Conservation (phyloP, 129 eudicot species). For the carrot (Daucus carota) region DNA sequence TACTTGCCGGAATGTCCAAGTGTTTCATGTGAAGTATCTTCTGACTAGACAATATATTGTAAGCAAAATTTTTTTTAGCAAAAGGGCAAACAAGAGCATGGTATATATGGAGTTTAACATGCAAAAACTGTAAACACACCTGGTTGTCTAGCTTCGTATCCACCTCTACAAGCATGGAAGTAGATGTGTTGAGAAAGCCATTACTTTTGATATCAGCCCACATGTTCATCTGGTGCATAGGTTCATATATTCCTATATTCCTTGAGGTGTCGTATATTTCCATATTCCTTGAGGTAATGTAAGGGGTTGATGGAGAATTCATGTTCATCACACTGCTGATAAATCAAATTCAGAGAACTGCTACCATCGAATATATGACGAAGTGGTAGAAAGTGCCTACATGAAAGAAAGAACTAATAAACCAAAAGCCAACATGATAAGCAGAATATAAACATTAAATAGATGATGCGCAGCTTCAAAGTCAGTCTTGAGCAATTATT, state of each 20-base stretch:
- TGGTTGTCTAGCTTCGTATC: constrained; percentile 60
- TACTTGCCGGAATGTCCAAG: constrained; percentile 51
- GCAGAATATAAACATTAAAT: not conserved
- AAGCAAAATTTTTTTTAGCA: constrained; percentile 3
- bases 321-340: constrained; percentile 33
- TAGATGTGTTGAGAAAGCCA: constrained; percentile 48
- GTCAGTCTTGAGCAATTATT: not conserved
- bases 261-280: constrained; percentile 66
- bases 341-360: constrained; percentile 10
- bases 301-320: constrained; percentile 68
- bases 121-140: constrained; percentile 26
- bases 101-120: not conserved
- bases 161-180: constrained; percentile 55
- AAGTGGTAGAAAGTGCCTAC: not conserved
- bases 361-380: not conserved
- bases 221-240: constrained; percentile 74
- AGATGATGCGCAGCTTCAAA: not conserved
- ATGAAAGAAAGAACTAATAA: not conserved
- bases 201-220: constrained; percentile 86
- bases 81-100: not conserved
- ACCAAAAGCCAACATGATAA: not conserved
- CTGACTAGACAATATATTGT: constrained; percentile 44
- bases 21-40: constrained; percentile 78
- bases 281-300: constrained; percentile 74
- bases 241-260: constrained; percentile 79